Evolutionary conservation across 345 rosid genomes (phyloP).

Genomic region (Noccaea caerulescens): DNA sequence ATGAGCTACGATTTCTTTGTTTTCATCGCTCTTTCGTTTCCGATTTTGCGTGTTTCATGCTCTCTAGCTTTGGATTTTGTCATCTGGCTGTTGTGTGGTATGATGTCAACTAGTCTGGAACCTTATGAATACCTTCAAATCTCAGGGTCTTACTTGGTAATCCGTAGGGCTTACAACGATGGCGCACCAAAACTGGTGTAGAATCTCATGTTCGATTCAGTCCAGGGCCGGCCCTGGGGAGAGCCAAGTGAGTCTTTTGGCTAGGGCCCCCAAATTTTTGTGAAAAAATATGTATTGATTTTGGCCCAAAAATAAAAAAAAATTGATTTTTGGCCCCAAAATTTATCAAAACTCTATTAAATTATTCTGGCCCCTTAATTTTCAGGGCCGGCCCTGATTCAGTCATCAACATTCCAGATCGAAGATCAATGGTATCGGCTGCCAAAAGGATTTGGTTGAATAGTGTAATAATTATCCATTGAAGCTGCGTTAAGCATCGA

Average conservation of each 20-base stretch:
- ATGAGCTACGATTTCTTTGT: neutral
- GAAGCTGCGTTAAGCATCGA: neutral
- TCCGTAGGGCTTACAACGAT: neutral
- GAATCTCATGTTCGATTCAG: neutral
- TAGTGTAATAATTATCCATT: no score
- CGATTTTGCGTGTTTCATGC: neutral
- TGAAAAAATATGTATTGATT: no score
- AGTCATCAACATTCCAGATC: constrained; percentile 1
- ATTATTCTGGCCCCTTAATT: no score
- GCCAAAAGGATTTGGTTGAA: neutral
- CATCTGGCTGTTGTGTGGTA: constrained; percentile 10
- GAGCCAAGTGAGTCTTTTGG: no score
- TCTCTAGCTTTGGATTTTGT: neutral
- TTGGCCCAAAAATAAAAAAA: no score
- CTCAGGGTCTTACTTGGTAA: neutral
- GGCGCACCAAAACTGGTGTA: constrained; percentile 1
- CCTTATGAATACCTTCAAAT: neutral
- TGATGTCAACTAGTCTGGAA: neutral
- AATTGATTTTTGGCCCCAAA: no score
- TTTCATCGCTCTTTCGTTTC: neutral
- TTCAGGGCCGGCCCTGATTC: no score
- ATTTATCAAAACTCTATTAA: no score
- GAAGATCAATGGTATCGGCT: neutral
- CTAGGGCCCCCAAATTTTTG: no score
- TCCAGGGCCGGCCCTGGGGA: no score